Conservation (phyloP, 495 filamentous ascomycete genomes). For the Penicillium ochrochloron region DNA sequence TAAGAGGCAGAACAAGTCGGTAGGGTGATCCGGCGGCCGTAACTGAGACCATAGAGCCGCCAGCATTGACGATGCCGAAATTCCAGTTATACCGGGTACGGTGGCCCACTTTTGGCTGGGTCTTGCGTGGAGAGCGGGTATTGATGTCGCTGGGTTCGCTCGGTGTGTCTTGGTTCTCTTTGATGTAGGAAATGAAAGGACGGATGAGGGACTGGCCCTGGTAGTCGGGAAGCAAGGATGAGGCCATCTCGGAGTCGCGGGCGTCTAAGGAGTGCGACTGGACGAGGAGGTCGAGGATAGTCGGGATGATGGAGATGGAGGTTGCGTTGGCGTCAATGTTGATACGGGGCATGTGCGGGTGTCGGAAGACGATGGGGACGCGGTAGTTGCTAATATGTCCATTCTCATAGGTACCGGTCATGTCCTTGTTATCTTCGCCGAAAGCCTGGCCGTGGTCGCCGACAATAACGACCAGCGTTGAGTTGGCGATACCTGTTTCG, state of each 20-base stretch:
- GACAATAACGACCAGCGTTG: slow-evolving; percentile 55
- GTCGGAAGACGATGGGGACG: slow-evolving; percentile 50
- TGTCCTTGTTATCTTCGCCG: slow-evolving; percentile 40
- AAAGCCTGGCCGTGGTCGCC: slow-evolving; percentile 53
- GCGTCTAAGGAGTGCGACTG: slow-evolving; percentile 44
- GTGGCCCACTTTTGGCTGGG: slow-evolving; percentile 10
- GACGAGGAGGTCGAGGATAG: slow-evolving; percentile 51
- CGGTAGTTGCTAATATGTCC: slow-evolving; percentile 51
- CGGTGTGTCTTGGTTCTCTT: neutral
- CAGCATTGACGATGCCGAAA: slow-evolving; percentile 51
- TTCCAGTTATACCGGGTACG: slow-evolving; percentile 35
- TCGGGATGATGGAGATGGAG: slow-evolving; percentile 49
- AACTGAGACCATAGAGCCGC: slow-evolving; percentile 44
- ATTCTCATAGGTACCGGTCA: slow-evolving; percentile 51
- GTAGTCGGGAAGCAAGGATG: slow-evolving; percentile 41
- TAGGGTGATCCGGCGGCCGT: slow-evolving; percentile 42
- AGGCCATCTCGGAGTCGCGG: slow-evolving; percentile 39
- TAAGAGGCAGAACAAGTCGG: slow-evolving; percentile 47
- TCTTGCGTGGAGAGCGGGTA: slow-evolving; percentile 12
- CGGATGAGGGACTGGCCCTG: slow-evolving; percentile 44
- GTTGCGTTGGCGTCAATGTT: slow-evolving; percentile 47
- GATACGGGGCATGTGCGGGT: slow-evolving; percentile 48
- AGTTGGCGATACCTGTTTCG: slow-evolving; percentile 51
- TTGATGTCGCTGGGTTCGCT: slow-evolving; percentile 1
- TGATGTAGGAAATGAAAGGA: slow-evolving; percentile 29